Evolutionary conservation across 306 rosid species (phyloP).

Genomic region (Rosa persica): DNA sequence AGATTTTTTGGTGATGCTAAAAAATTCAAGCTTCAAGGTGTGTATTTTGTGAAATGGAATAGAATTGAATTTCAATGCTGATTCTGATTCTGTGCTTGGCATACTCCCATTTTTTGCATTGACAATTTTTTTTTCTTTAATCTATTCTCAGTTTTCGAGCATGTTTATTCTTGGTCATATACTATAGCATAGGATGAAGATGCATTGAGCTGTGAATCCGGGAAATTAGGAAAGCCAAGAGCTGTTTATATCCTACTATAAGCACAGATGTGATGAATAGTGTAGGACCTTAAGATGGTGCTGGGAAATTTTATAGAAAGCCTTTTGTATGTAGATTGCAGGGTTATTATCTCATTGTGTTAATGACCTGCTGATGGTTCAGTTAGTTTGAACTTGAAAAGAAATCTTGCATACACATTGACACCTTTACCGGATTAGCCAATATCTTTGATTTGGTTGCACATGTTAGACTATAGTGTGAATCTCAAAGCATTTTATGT

Average conservation of each 20-base stretch:
- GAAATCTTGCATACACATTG: background rate
- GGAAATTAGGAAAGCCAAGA: background rate
- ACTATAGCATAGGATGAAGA: background rate
- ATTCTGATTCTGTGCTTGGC: background rate
- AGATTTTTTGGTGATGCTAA: background rate
- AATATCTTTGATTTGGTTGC: background rate
- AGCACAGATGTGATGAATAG: background rate
- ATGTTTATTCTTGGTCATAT: background rate
- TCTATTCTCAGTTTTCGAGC: background rate
- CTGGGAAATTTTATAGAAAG: background rate
- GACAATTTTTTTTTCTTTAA: background rate
- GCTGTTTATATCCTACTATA: too few species aligned
- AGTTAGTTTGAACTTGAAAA: background rate
- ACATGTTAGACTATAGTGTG: background rate
- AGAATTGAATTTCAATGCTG: slow-evolving; percentile 12
- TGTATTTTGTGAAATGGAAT: slow-evolving; percentile 2
- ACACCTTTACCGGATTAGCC: background rate
- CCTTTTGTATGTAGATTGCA: background rate
- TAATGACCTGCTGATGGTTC: background rate
- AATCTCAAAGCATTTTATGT: background rate
- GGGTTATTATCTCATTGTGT: background rate
- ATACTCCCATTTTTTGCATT: background rate
- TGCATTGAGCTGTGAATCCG: background rate
- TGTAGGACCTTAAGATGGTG: background rate
- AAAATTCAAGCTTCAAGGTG: background rate